These are phyloP conservation scores for Colletotrichum falcatum DNA, from an alignment of 2,329 filamentous ascomycete species.

Conservation along the genomic window DNA sequence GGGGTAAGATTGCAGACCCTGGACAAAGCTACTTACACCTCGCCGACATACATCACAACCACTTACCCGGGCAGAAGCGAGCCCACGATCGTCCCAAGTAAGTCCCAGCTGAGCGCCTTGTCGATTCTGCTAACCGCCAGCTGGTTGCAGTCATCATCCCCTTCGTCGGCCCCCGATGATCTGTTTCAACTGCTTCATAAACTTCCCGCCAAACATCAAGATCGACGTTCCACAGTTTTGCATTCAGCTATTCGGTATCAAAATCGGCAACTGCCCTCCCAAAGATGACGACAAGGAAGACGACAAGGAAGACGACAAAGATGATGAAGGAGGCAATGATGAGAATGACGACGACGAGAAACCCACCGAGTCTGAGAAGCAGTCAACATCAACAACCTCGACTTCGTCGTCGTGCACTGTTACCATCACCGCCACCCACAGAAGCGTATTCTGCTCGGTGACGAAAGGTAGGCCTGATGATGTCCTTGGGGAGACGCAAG, in stretches of 20 bases:
- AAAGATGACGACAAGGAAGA: not conserved
- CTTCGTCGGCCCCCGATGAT: slow-evolving; percentile 7
- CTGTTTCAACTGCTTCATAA: slow-evolving; percentile 14
- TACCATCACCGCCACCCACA: not conserved
- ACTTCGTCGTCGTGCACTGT: not conserved
- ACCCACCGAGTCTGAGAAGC: not conserved
- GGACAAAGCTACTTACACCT: not conserved
- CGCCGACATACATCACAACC: slow-evolving; percentile 22
- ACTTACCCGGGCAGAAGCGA: slow-evolving; percentile 13
- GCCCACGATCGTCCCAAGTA: slow-evolving; percentile 29
- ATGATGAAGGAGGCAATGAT: not conserved
- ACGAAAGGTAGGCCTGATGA: not conserved
- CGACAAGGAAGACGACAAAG: not conserved
- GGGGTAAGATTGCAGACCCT: not conserved
- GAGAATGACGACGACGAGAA: not conserved
- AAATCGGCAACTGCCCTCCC: slow-evolving; percentile 25
- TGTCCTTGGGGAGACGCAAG: rapidly evolving
- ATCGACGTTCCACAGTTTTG: slow-evolving; percentile 23
- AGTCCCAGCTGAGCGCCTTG: not conserved
- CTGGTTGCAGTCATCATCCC: slow-evolving; percentile 11
- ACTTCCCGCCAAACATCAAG: slow-evolving; percentile 16
- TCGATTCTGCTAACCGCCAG: not conserved
- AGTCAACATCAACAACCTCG: not conserved
- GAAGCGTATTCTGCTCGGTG: not conserved
- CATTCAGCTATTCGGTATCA: slow-evolving; percentile 14